Conservation (phyloP, 2,329 filamentous ascomycete genomes). For the Teratosphaeria epicoccoides region DNA sequence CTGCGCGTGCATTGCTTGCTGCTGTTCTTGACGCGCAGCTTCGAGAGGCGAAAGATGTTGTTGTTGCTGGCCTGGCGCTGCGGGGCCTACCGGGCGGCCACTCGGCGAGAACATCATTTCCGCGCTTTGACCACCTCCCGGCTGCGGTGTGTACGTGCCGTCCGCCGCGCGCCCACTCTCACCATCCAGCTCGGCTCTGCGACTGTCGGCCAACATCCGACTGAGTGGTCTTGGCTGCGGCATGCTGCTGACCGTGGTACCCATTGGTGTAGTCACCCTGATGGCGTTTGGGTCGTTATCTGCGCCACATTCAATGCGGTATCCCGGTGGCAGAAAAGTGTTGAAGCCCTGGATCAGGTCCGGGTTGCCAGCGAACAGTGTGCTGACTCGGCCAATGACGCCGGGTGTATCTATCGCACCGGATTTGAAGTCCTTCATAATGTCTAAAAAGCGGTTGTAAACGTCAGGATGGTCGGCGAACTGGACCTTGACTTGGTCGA, state of each 20-base stretch:
- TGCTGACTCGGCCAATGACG: conserved; percentile 92
- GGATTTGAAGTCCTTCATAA: conserved; percentile 99
- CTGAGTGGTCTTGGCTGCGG: conserved; percentile 40
- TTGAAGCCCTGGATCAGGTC: conserved; percentile 89
- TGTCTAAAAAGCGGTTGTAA: conserved; percentile 92
- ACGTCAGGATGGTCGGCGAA: conserved; percentile 96
- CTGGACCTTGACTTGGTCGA: conserved; percentile 97
- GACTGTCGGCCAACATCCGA: conserved; percentile 8
- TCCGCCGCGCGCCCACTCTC: conserved; percentile 19
- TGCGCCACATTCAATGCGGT: conserved; percentile 89
- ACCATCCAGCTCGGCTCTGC: conserved; percentile 7
- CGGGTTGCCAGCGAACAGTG: conserved; percentile 89
- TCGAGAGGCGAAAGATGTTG: conserved; percentile 22
- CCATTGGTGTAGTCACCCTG: conserved; percentile 90
- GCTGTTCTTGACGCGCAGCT: conserved; percentile 22
- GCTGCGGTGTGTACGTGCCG: conserved; percentile 32
- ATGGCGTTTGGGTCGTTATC: conserved; percentile 94
- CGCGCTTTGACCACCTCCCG: conserved; percentile 21
- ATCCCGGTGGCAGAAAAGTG: conserved; percentile 87
- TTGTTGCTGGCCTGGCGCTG: conserved; percentile 21
- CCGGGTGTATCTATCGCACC: conserved; percentile 96
- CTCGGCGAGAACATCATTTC: conserved; percentile 35
- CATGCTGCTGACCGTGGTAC: conserved; percentile 90
- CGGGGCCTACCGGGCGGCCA: conserved; percentile 33
- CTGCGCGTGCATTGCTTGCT: conserved; percentile 43